Evolutionary conservation across 805 yeast genomes (phyloP), one percentile per base, ranked within the genome.

Genomic region (Barnettozyma salicaria): DNA sequence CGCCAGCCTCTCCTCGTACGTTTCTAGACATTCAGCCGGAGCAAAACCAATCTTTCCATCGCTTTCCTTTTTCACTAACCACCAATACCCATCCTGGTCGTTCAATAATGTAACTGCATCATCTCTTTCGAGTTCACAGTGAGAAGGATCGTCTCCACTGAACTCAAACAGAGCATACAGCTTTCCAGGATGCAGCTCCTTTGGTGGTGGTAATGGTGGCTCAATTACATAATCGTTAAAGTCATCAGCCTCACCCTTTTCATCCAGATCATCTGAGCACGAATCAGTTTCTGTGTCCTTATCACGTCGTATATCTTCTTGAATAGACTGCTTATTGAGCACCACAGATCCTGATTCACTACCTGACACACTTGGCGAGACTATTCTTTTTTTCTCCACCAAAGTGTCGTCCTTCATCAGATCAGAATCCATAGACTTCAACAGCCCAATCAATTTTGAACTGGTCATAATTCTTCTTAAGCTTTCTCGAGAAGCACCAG

Each of bases 81-180:
- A 92, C 98, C 98, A 92, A 61, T 92, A 92, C 43, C 85, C 74
- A 60, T 92, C 96, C 33, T 83, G 79, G 54, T 92, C 98, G 54
- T 87, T 88, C 24, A 92, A 63, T 14, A 92, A 63, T 30, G 74
- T 66, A 45, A 94, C 90, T 2, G 94, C 79, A 50, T 87, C 96
- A 53, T 90, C 89, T 46, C 86, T 77, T 16, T 64, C 57, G 9
- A 90, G 68, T 40, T 81, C 77, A 48, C 95, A 82, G 61, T 90
- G 98, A 31, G 92, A 86, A 5, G 90, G 88, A 54, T 88, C 96
- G 5, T 96, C 95, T 1, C 97, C 97, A 35, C 70, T 71, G 51
- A 92, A 90, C 34, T 88, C 88, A 50, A 82, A 86, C 22, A 89
- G 63, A 1, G 96, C 96, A 58, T 89, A 89, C 20, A 89, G 66